Conservation (phyloP, 2,329 filamentous ascomycete genomes). For the Emmonsia crescens region DNA sequence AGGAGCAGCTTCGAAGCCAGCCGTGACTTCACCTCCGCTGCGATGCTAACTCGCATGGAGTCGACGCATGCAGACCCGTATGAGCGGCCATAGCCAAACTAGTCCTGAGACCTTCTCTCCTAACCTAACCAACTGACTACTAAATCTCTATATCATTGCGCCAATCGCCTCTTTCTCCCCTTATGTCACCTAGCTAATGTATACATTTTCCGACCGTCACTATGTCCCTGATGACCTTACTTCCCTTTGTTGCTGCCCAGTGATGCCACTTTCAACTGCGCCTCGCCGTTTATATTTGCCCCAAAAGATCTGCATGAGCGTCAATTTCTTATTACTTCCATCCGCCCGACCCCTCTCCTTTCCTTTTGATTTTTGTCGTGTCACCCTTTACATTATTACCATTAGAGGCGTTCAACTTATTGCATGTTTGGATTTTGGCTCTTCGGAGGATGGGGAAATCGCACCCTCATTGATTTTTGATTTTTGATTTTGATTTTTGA, state of each 20-base stretch:
- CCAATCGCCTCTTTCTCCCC: neutral
- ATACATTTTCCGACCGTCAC: constrained; percentile 17
- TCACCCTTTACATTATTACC: neutral
- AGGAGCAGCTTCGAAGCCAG: constrained; percentile 76
- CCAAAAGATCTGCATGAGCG: constrained; percentile 42
- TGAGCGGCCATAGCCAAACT: neutral
- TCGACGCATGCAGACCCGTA: neutral
- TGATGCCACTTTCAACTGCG: constrained; percentile 13
- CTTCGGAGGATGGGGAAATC: neutral
- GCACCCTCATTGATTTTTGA: neutral
- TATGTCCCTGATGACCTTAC: neutral
- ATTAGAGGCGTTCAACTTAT: constrained; percentile 2
- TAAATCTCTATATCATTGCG: neutral
- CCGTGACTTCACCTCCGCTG: constrained; percentile 84
- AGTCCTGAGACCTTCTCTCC: neutral
- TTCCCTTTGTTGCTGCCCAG: constrained; percentile 13
- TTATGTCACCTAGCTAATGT: constrained; percentile 15
- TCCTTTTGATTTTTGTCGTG: constrained; percentile 13
- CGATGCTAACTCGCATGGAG: constrained; percentile 56
- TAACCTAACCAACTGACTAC: neutral
- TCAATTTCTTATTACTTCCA: constrained; percentile 26
- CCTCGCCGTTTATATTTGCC: neutral
- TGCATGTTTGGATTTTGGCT: neutral
- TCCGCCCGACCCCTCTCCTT: constrained; percentile 17
- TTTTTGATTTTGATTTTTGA: too few relatives aligned